phyloP scores from a whole-genome alignment of 1,139 yeast species.

The Taphrina communis region DNA sequence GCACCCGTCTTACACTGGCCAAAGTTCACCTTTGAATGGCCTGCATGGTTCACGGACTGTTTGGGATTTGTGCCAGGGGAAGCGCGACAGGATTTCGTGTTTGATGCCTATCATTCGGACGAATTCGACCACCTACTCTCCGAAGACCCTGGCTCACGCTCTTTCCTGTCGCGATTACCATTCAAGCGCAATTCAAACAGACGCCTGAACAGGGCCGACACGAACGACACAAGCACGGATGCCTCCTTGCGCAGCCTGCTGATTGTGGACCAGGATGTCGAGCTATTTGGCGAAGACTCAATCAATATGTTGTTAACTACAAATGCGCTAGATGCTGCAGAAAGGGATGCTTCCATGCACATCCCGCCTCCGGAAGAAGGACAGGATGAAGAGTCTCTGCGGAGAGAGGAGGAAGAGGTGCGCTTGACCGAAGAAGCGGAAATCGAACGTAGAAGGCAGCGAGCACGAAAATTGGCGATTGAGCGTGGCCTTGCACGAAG shows the following conservation, averaged over 20 bases:
- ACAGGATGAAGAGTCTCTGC: conserved; percentile 18
- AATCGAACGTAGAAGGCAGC: conserved; percentile 8
- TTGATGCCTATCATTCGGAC: conserved; percentile 14
- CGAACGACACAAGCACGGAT: conserved; percentile 16
- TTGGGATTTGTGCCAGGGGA: conserved; percentile 9
- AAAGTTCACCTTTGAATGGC: conserved; percentile 5
- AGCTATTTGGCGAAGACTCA: conserved; percentile 25
- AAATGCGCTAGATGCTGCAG: conserved; percentile 5
- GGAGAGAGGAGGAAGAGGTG: conserved; percentile 18
- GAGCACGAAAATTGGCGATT: conserved; percentile 13
- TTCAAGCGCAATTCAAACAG: conserved; percentile 15
- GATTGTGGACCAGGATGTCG: conserved; percentile 21
- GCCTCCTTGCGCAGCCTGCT: conserved; percentile 14
- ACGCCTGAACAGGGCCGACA: neutral
- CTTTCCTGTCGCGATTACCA: conserved; percentile 21
- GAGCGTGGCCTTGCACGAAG: conserved; percentile 14
- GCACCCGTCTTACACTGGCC: neutral
- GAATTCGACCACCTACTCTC: conserved; percentile 24
- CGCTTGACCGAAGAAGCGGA: conserved; percentile 19
- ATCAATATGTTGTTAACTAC: conserved; percentile 23
- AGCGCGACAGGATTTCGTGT: conserved; percentile 14
- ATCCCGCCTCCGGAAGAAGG: neutral
- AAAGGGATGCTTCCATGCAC: neutral
- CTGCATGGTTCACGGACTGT: conserved; percentile 16
- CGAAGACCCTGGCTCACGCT: conserved; percentile 18